Base-by-base conservation (phyloP, 148 eudicot genomes). In the Vaccinium myrtillus region DNA sequence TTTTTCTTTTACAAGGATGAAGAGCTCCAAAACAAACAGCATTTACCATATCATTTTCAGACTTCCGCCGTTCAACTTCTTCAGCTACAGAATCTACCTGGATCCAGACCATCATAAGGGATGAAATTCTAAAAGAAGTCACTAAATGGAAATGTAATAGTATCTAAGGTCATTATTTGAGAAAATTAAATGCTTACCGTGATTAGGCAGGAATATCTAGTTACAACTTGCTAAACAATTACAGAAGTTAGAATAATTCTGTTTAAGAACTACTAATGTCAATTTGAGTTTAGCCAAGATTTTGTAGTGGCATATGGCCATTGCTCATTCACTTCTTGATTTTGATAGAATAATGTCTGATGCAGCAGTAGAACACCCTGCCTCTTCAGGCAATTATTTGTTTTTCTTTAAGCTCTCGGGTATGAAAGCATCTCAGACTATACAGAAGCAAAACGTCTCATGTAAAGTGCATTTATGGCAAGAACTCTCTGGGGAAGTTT, bases 31-130 rank as follows among this genome's bases (percentile, higher is more conserved):
- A 77, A 13, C 18, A 77, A 65, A 50, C 49, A 82, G 58, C 43
- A 6, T 59, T 85, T 93, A 97, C 99, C 98, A 97, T 88, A 84
- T 97, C 98, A 90, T 91, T 93, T 39, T 80, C 85, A 65, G 95
- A 89, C 86, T 91, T 97, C 79, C 80, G 90, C 75, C 86, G 89
- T 87, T 93, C 98, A 84, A 97, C 98, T 88, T 85, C 94, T 84
- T 95, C 99, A 81, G 99, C 97, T 36, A 95, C 96, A 82, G 91
- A 90, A 91, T 97, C 98, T 86, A 95, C 82, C 99, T 97, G 98
- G 85, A 89, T 84, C 76, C 36, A 86, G 13, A 59, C 85, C 78
- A 46, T 82, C 82, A 83, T 32, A 48, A 82, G 78, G 61, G 77
- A 73, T 30, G 25, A 56, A 39, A 75, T 16, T 78, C n/a, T 39